A percentile compares a stretch with the other conserved stretches of the same genome.
These are phyloP conservation scores for Ceratocystis ficicola DNA, from an alignment of 2,329 filamentous ascomycete species.

Conservation along the genomic window DNA sequence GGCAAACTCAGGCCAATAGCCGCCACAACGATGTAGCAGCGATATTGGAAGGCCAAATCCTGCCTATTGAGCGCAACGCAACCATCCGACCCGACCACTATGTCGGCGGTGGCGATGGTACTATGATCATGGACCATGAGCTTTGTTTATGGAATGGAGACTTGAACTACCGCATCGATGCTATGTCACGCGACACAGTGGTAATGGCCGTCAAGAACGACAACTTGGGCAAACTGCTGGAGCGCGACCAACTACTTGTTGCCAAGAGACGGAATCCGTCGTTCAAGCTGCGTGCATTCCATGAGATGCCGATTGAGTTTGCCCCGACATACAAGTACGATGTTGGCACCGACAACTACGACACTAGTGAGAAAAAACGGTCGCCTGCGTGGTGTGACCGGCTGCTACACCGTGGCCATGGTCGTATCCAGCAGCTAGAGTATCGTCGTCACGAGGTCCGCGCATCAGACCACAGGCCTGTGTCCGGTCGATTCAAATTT, in stretches of 20 bases:
- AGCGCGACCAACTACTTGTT: constrained; percentile 84
- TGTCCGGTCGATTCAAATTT: constrained; percentile 72
- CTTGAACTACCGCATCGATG: constrained; percentile 95
- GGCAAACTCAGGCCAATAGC: constrained; percentile 77
- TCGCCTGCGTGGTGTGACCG: constrained; percentile 95
- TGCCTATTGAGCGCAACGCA: constrained; percentile 61
- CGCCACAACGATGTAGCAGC: constrained; percentile 86
- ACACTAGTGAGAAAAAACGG: constrained; percentile 86
- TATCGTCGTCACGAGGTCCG: constrained; percentile 82
- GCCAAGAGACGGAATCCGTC: constrained; percentile 79
- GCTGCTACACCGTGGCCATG: constrained; percentile 70
- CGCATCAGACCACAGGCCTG: constrained; percentile 85
- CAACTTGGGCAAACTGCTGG: constrained; percentile 74
- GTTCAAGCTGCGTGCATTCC: constrained; percentile 78
- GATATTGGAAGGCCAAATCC: constrained; percentile 66
- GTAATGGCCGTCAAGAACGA: constrained; percentile 70
- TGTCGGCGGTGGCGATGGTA: constrained; percentile 84
- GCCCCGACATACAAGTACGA: constrained; percentile 98
- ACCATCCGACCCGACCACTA: constrained; percentile 62
- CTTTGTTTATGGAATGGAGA: constrained; percentile 95
- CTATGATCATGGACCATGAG: constrained; percentile 91
- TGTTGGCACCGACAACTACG: constrained; percentile 85
- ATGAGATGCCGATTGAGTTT: constrained; percentile 83
- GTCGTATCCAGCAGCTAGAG: constrained; percentile 73
- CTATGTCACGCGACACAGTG: constrained; percentile 87